A percentile compares a stretch with the other conserved stretches of the same genome.
Conservation (phyloP, 257 asterid genomes). For the Solanum dulcamara region DNA sequence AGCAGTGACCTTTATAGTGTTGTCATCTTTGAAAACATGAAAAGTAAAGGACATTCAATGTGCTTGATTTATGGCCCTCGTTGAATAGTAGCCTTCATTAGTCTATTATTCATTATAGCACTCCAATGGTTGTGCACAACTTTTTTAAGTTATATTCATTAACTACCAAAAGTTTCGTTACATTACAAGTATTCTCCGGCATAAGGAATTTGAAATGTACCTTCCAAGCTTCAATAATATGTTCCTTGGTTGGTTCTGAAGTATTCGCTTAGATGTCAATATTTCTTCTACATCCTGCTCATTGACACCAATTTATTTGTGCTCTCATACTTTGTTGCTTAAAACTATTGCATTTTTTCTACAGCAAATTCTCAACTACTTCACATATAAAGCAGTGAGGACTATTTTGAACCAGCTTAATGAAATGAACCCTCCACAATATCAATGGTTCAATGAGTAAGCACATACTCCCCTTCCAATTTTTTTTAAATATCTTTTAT, state of each 20-base stretch:
- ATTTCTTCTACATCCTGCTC: neutral
- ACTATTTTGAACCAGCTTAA: slow-evolving; percentile 80
- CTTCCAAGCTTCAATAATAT: neutral
- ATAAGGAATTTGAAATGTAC: neutral
- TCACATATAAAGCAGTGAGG: slow-evolving; percentile 91
- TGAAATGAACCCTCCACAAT: slow-evolving; percentile 85
- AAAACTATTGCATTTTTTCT: neutral
- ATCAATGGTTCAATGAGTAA: slow-evolving; percentile 82
- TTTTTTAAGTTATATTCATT: neutral
- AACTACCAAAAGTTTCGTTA: neutral
- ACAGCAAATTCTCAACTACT: slow-evolving; percentile 75
- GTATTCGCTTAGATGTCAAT: neutral
- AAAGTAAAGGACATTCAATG: neutral
- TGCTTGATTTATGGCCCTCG: neutral
- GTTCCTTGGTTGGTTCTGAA: neutral
- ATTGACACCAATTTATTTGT: neutral
- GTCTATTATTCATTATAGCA: neutral
- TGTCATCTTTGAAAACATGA: neutral
- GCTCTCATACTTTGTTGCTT: neutral
- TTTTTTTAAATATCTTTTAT: neutral
- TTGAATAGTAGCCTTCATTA: neutral
- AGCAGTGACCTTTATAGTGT: neutral
- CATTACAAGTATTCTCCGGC: neutral
- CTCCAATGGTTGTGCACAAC: neutral
- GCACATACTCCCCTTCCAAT: slow-evolving; percentile 2